Conservation (phyloP, 306 rosid genomes). For the Lathyrus tuberosus region DNA sequence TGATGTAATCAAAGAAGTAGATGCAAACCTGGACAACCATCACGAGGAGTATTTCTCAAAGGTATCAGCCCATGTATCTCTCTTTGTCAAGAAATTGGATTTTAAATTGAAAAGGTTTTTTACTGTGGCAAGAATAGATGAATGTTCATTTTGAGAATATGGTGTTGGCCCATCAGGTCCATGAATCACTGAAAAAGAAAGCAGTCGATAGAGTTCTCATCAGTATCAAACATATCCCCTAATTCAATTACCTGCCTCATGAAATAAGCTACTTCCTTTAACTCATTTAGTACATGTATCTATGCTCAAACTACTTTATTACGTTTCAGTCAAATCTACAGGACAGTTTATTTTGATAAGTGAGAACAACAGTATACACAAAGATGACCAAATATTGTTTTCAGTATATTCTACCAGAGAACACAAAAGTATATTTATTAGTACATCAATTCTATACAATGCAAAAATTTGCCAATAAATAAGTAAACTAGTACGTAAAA, state of each 20-base stretch:
- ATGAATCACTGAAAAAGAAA: conserved; percentile 68
- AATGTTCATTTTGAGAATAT: conserved; percentile 80
- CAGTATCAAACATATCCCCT: background rate
- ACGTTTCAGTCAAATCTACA: conserved; percentile 13
- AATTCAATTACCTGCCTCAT: background rate
- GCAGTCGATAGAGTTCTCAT: conserved; percentile 8
- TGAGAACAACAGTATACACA: conserved; percentile 40
- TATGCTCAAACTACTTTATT: conserved; percentile 18
- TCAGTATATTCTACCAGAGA: conserved; percentile 2
- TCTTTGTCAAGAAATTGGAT: conserved; percentile 90
- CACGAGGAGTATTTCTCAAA: conserved; percentile 81
- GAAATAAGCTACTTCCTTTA: conserved; percentile 8
- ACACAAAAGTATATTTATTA: conserved; percentile 11
- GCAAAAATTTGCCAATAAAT: background rate
- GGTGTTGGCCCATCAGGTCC: conserved; percentile 83
- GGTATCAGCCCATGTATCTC: conserved; percentile 98
- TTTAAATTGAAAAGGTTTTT: conserved; percentile 72
- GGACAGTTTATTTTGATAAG: conserved; percentile 21
- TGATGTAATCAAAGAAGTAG: background rate
- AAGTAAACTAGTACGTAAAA: conserved; percentile 3
- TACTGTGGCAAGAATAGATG: conserved; percentile 87
- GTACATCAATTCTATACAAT: conserved; percentile 33
- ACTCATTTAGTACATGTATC: conserved; percentile 1
- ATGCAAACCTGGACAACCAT: conserved; percentile 90
- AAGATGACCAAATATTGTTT: conserved; percentile 22